A percentile compares a stretch with the other conserved stretches of the same genome.
Evolutionary conservation across 2,329 filamentous ascomycete genomes (phyloP).

Genomic region (Lachnellula occidentalis): DNA sequence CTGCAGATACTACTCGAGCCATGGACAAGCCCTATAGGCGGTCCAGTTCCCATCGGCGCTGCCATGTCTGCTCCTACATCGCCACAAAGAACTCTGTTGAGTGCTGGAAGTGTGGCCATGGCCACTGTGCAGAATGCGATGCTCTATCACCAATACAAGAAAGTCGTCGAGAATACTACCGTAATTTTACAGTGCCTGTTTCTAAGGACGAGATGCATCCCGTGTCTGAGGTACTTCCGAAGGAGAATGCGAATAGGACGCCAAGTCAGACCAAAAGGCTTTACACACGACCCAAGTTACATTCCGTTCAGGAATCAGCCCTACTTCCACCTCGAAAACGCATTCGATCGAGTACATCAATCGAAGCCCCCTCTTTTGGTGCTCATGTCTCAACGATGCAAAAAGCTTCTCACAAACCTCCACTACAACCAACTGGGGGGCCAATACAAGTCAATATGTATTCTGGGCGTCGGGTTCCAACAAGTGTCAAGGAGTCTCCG

Average conservation of each 20-base stretch:
- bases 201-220: background rate
- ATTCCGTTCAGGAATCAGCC: background rate
- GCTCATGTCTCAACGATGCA: background rate
- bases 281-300: background rate
- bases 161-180: background rate
- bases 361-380: conserved; percentile 8
- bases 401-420: background rate
- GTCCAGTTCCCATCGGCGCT: conserved; percentile 33
- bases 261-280: background rate
- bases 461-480: conserved; percentile 2
- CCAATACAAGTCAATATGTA: background rate
- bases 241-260: background rate
- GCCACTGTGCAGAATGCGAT: conserved; percentile 43
- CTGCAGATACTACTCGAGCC: conserved; percentile 36
- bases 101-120: conserved; percentile 47
- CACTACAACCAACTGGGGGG: background rate
- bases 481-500: conserved; percentile 16
- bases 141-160: conserved; percentile 6
- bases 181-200: background rate
- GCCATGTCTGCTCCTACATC: conserved; percentile 44
- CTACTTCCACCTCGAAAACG: background rate
- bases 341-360: background rate
- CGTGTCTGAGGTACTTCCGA: background rate
- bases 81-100: conserved; percentile 34
- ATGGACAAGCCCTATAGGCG: conserved; percentile 22